Conservation (phyloP, 1,139 yeast species). For the Pichia sp. region DNA sequence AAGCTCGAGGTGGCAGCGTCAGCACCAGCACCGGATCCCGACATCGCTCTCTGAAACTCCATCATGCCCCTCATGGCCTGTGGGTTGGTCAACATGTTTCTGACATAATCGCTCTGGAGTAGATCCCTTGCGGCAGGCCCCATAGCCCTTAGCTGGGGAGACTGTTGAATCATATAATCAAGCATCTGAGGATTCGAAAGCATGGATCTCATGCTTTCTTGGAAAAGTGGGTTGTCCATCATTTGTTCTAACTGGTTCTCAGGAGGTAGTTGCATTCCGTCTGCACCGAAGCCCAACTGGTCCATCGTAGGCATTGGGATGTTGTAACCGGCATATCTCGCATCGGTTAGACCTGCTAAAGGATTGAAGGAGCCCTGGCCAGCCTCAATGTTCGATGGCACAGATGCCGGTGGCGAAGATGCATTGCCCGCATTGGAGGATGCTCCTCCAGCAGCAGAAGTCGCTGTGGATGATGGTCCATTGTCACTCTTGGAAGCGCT, state of each 20-base stretch:
- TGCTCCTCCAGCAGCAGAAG: slow-evolving; percentile 15
- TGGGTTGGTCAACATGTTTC: slow-evolving; percentile 84
- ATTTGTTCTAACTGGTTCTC: slow-evolving; percentile 68
- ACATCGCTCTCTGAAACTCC: slow-evolving; percentile 56
- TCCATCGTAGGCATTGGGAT: slow-evolving; percentile 78
- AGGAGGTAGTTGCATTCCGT: slow-evolving; percentile 76
- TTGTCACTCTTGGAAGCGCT: slow-evolving; percentile 42
- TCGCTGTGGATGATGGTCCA: slow-evolving; percentile 17
- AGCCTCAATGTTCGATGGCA: slow-evolving; percentile 75
- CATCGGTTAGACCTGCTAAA: slow-evolving; percentile 87
- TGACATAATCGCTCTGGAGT: slow-evolving; percentile 77
- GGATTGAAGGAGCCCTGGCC: slow-evolving; percentile 91
- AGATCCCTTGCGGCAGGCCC: slow-evolving; percentile 86
- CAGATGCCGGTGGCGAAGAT: slow-evolving; percentile 31
- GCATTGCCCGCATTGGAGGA: slow-evolving; percentile 27
- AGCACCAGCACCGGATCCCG: slow-evolving; percentile 19
- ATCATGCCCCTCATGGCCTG: slow-evolving; percentile 79
- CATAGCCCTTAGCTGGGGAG: slow-evolving; percentile 80
- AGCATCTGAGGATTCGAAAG: slow-evolving; percentile 75
- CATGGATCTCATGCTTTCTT: slow-evolving; percentile 77
- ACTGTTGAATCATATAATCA: slow-evolving; percentile 75
- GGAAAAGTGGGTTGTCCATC: slow-evolving; percentile 78
- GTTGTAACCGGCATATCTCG: slow-evolving; percentile 85
- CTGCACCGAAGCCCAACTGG: slow-evolving; percentile 70
- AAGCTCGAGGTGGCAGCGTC: slow-evolving; percentile 29